Evolutionary conservation across 2,329 filamentous ascomycete genomes (phyloP), one percentile per base, ranked within the genome.

Genomic region (Chaetomiaceae sp.): DNA sequence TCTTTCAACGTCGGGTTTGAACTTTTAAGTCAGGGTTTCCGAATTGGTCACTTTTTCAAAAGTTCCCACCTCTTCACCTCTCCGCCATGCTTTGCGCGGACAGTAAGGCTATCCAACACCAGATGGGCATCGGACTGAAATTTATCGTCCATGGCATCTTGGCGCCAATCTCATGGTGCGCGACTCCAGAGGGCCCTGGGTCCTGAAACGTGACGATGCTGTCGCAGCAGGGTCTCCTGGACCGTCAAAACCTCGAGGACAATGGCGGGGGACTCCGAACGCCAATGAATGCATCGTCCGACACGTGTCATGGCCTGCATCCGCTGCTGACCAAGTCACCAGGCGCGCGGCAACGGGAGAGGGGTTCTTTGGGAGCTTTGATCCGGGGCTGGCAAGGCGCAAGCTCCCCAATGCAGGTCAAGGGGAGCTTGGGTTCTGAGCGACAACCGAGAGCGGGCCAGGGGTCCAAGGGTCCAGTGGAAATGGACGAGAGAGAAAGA

Each of bases 331-430:
- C 10, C 5, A 7, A 42, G 14, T 12, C 20, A 25, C 33, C 51
- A 50, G 43, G 44, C 51, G 51, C 47, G 51, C 47, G 51, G 43
- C 47, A 54, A 35, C 19, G 27, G n/a, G n/a, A n/a, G n/a, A n/a
- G n/a, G n/a, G n/a, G 25, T 10, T 10, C 25, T 7, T 27, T 10
- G 2, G 10, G 21, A 16, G 5, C 41, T 27, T 31, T 34, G 38
- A 14, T 27, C 14, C 21, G 25, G 38, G 20, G 20, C n/a, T n/a
- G n/a, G n/a, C n/a, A n/a, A n/a, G n/a, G n/a, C n/a, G n/a, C n/a
- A n/a, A n/a, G n/a, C n/a, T n/a, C n/a, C n/a, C n/a, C n/a, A n/a
- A n/a, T n/a, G n/a, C n/a, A n/a, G n/a, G n/a, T n/a, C n/a, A n/a
- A n/a, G n/a, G n/a, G n/a, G n/a, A n/a, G n/a, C n/a, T n/a, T n/a